A percentile compares a stretch with the other conserved stretches of the same genome.
These are phyloP conservation scores for Sinapis alba DNA, from an alignment of 441 rosid genomes.

Conservation along the genomic window DNA sequence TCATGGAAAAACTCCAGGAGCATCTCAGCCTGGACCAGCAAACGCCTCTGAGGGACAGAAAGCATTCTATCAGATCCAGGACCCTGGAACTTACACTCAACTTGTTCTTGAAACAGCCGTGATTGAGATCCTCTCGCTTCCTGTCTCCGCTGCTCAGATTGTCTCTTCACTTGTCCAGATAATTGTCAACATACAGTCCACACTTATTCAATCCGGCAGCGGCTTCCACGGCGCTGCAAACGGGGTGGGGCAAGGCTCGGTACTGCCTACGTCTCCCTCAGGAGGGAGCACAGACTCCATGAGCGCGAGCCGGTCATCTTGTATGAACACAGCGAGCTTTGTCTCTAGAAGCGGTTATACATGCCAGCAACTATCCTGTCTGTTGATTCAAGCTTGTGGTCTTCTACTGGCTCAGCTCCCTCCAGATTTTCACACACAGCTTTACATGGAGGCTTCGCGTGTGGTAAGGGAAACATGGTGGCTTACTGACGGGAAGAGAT, in stretches of 20 bases:
- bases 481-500: conserved; percentile 73
- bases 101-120: conserved; percentile 93
- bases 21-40: conserved; percentile 75
- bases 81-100: conserved; percentile 95
- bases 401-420: conserved; percentile 96
- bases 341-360: conserved; percentile 94
- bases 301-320: conserved; percentile 86
- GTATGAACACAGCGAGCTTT: conserved; percentile 84
- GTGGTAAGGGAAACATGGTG: conserved; percentile 91
- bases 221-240: conserved; percentile 78
- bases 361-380: conserved; percentile 94
- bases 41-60: conserved; percentile 80
- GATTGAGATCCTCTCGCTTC: conserved; percentile 93
- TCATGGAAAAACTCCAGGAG: conserved; percentile 66
- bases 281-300: conserved; percentile 97
- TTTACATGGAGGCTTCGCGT: conserved; percentile 83
- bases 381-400: conserved; percentile 96
- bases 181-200: conserved; percentile 88
- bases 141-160: conserved; percentile 81
- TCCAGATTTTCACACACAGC: conserved; percentile 78
- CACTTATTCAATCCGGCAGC: conserved; percentile 89
- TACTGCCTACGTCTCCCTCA: conserved; percentile 89
- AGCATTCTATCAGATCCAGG: conserved; percentile 97
- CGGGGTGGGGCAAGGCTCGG: conserved; percentile 74
- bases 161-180: conserved; percentile 87